Conservation (phyloP, 768 basidiomycete species). For the Xerocomellus amylosporus region DNA sequence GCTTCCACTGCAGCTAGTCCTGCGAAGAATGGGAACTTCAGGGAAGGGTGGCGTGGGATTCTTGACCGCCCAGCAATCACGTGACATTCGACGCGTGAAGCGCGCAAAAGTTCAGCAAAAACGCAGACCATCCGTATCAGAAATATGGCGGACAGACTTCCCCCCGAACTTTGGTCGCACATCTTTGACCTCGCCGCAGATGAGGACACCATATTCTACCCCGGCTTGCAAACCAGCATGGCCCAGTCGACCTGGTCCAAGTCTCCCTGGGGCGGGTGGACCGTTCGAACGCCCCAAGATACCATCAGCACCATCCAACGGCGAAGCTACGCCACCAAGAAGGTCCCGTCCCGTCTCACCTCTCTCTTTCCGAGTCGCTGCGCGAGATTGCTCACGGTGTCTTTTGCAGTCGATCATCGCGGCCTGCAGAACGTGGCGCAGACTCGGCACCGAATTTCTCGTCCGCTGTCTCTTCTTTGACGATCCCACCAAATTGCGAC, state of each 20-base stretch:
- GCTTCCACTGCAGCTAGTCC: too few relatives aligned
- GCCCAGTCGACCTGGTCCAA: constrained; percentile 66
- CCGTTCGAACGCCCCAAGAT: constrained; percentile 57
- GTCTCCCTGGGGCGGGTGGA: constrained; percentile 47
- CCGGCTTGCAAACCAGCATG: constrained; percentile 58
- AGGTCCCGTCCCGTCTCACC: constrained; percentile 38
- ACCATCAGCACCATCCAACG: constrained; percentile 56
- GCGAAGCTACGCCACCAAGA: constrained; percentile 63
- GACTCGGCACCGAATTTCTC: constrained; percentile 60
- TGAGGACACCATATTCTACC: constrained; percentile 65
- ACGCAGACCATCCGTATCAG: not conserved
- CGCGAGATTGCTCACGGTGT: not conserved
- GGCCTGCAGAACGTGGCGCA: constrained; percentile 64
- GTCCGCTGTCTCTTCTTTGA: constrained; percentile 70
- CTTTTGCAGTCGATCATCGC: constrained; percentile 56
- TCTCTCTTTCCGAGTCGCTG: not conserved
- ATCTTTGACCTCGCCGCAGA: constrained; percentile 72
- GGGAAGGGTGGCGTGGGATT: too few relatives aligned
- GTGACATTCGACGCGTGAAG: not conserved
- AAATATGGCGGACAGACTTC: constrained; percentile 42
- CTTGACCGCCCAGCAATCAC: not conserved
- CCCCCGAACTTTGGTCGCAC: constrained; percentile 65
- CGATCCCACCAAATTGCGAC: constrained; percentile 52
- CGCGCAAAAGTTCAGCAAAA: not conserved
- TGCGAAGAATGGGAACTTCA: too few relatives aligned